phyloP scores from a whole-genome alignment of 768 basidiomycete genomes.

The Pleurotus eryngii region DNA sequence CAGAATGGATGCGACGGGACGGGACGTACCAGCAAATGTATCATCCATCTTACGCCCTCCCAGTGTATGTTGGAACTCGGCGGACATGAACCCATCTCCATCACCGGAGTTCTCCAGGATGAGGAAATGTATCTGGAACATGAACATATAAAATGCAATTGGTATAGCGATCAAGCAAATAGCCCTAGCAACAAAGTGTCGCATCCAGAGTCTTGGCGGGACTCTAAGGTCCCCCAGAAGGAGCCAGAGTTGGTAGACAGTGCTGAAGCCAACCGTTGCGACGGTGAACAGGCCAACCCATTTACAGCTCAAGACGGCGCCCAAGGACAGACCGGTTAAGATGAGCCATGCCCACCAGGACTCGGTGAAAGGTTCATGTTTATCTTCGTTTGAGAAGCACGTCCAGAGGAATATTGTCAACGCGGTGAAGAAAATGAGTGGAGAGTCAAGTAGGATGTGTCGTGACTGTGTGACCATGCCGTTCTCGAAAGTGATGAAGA shows the following conservation, averaged over 20 bases:
- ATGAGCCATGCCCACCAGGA: slow-evolving; percentile 93
- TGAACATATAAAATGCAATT: slow-evolving; percentile 86
- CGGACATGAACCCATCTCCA: slow-evolving; percentile 99
- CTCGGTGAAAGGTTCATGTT: slow-evolving; percentile 74
- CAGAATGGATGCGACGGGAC: no score
- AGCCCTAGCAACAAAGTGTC: slow-evolving; percentile 87
- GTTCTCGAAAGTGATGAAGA: slow-evolving; percentile 96
- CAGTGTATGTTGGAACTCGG: slow-evolving; percentile 96
- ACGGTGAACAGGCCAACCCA: slow-evolving; percentile 99
- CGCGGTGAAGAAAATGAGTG: slow-evolving; percentile 97
- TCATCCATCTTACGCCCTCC: slow-evolving; percentile 88
- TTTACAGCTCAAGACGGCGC: slow-evolving; percentile 91
- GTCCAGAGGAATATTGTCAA: slow-evolving; percentile 85
- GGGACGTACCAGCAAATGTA: slow-evolving; percentile 74
- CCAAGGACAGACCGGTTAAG: slow-evolving; percentile 84
- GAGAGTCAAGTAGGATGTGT: slow-evolving; percentile 95
- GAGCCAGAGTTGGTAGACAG: slow-evolving; percentile 82
- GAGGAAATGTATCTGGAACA: slow-evolving; percentile 95
- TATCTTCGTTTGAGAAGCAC: slow-evolving; percentile 90
- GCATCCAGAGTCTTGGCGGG: slow-evolving; percentile 67
- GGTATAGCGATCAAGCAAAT: slow-evolving; percentile 88
- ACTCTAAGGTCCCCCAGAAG: slow-evolving; percentile 86
- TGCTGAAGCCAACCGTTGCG: slow-evolving; percentile 86
- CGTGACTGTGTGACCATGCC: slow-evolving; percentile 94
- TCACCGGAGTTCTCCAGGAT: slow-evolving; percentile 89